Conservation (phyloP, 768 basidiomycete genomes). For the Mycena polygramma region DNA sequence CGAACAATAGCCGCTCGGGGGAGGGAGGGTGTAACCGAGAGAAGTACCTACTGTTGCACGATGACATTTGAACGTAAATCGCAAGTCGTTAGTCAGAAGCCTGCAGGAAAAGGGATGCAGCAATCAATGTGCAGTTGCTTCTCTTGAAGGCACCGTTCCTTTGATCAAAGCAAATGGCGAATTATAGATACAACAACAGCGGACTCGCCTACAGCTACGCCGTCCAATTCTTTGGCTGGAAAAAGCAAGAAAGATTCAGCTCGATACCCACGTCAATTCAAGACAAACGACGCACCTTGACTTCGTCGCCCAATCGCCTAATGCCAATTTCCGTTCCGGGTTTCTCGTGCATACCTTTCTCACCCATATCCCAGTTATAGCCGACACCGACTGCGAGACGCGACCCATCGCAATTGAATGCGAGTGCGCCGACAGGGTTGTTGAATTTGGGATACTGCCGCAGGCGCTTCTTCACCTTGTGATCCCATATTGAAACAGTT, state of each 20-base stretch:
- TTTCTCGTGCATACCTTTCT: constrained; percentile 75
- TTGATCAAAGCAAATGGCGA: neutral
- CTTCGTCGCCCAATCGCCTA: constrained; percentile 79
- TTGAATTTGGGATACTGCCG: constrained; percentile 89
- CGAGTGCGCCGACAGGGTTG: constrained; percentile 80
- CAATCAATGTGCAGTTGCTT: neutral
- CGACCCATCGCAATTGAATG: constrained; percentile 87
- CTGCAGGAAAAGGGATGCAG: no score
- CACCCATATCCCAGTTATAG: constrained; percentile 93
- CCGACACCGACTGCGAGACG: constrained; percentile 87
- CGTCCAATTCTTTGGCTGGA: constrained; percentile 49
- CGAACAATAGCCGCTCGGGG: constrained; percentile 20
- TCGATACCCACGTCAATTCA: neutral
- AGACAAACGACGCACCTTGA: constrained; percentile 65
- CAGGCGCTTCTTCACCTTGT: constrained; percentile 94
- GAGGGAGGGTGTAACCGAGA: neutral
- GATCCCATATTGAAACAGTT: constrained; percentile 97
- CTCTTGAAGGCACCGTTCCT: constrained; percentile 8
- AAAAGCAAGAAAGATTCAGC: neutral
- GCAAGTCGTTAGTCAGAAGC: no score
- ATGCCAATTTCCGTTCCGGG: constrained; percentile 74
- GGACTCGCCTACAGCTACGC: constrained; percentile 39
- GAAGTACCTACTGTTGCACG: no score
- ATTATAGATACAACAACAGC: constrained; percentile 32
- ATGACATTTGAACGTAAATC: no score